Evolutionary conservation across 2,329 filamentous ascomycete species (phyloP), one percentile per base, ranked within the genome.

Genomic region (Torrubiella hemipterigena): DNA sequence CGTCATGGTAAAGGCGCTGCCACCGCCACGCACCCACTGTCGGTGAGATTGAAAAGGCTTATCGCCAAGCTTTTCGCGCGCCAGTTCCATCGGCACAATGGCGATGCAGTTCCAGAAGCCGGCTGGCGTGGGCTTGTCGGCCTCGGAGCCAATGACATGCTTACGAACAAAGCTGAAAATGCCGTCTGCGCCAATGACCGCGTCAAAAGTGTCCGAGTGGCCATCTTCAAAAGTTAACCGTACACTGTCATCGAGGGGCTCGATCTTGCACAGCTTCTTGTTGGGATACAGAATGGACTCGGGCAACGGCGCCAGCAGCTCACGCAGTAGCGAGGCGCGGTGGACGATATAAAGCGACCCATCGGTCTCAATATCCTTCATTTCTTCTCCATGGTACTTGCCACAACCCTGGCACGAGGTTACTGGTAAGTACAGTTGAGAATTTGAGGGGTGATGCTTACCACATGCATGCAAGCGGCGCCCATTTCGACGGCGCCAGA

Each of bases 131-230:
- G 34, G 17, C 4, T 16, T 12, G 4, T 17, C n/a, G 6, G 16
- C 24, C 4, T 1, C 23, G 7, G 27, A 17, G 12, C 17, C 17
- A 19, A 45, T n/a, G 6, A 47, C 37, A 22, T 43, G 30, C 8
- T 35, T 36, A 13, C 41, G 38, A 6, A 44, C 42, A 1, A 30
- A 20, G 20, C 43, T 34, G 17, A 40, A 41, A 9, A 45, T 43
- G 7, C 42, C 43, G 19, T 47, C 42, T 4, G 43, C 40, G 12
- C 44, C 43, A 10, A 47, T 40, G 4, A 45, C 31, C 3, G 40
- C 38, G 27, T 45, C 35, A 19, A 42, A 42, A 2, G 27, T 23
- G 6, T 36, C 34, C 0, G 26, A 29, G 5, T 27, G 29, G 3
- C 40, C 44, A 27, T 45, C 41, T 3, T 30, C 15, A 8, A 45